Evolutionary conservation across 805 yeast species (phyloP), one percentile per base, ranked within the genome.

Genomic region (Ogataea paraovalis): DNA sequence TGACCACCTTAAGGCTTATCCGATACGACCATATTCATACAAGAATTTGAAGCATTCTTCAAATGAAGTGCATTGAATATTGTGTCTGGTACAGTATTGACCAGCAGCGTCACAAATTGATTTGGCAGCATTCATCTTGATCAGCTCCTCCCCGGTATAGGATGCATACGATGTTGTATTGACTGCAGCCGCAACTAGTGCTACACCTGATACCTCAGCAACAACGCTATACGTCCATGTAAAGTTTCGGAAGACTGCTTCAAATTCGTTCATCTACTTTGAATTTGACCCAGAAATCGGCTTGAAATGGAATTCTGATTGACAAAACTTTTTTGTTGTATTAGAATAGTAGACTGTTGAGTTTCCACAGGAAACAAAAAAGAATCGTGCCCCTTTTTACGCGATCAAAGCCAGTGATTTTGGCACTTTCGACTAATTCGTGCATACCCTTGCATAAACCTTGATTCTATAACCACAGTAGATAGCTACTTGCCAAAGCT

Each of bases 1-100:
- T 56, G 54, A 18, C 62, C 62, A 48, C 64, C 64, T 48, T 60
- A 63, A 47, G 27, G 54, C 50, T 28, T 36, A 32, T 18, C 64
- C 64, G 40, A 60, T 45, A 22, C 52, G 45, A 30, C 13, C 38
- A 20, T 39, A n/a, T 12, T 34, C 38, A 20, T 16, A 23, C 12
- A 41, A 18, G 36, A 33, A 51, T 1, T 45, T 44, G 4, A 46
- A 23, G 47, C 60, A 59, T 7, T 30, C 57, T 9, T 51, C 50
- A 25, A 37, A 41, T 4, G 48, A 39, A 18, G 34, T 37, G 39
- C 55, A 59, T 38, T 59, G 60, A 37, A 44, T 48, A 45, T 48
- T 48, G 2, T 42, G 46, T 14, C 56, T 56, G 16, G 36, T 44
- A 44, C 64, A 59, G 47, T 55, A 52, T 3, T 43, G 30, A 12